These are phyloP conservation scores for Heterobasidion irregulare DNA, from an alignment of 1,284 basidiomycete species.

Conservation along the genomic window DNA sequence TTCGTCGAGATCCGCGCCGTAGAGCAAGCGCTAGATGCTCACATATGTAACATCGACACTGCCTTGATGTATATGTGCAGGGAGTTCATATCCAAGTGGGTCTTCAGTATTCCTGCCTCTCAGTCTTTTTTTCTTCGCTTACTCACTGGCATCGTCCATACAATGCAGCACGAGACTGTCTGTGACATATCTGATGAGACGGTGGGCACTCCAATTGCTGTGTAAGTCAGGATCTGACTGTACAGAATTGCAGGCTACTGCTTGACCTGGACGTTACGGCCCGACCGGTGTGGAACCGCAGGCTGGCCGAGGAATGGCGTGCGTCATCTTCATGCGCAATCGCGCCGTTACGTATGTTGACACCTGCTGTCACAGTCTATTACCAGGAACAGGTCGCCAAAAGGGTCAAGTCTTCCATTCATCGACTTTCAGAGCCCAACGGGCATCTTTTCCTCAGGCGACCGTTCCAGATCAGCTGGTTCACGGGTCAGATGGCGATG, in stretches of 20 bases:
- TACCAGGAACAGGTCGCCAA: conserved; percentile 55
- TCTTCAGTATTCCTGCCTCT: conserved; percentile 12
- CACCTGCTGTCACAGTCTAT: conserved; percentile 32
- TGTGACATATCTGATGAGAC: conserved; percentile 55
- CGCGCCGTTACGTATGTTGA: background rate
- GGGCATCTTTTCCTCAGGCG: conserved; percentile 50
- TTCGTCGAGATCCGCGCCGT: conserved; percentile 56
- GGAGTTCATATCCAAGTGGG: conserved; percentile 71
- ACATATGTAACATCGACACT: conserved; percentile 61
- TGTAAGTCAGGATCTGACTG: conserved; percentile 7
- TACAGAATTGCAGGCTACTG: conserved; percentile 20
- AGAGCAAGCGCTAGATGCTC: conserved; percentile 54
- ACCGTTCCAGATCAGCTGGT: conserved; percentile 68
- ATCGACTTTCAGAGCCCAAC: conserved; percentile 35
- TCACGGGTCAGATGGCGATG: conserved; percentile 56
- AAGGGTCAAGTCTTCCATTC: conserved; percentile 41
- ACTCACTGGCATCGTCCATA: conserved; percentile 6
- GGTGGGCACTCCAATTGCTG: conserved; percentile 33
- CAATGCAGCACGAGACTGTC: conserved; percentile 52
- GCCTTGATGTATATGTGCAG: conserved; percentile 56
- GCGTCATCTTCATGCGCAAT: conserved; percentile 22
- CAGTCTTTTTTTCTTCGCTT: too few species aligned
- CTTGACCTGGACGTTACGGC: conserved; percentile 22
- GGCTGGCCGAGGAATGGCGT: conserved; percentile 72
- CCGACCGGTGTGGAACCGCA: conserved; percentile 47